phyloP scores from a whole-genome alignment of 1,284 basidiomycete species.

The Malassezia equina region DNA sequence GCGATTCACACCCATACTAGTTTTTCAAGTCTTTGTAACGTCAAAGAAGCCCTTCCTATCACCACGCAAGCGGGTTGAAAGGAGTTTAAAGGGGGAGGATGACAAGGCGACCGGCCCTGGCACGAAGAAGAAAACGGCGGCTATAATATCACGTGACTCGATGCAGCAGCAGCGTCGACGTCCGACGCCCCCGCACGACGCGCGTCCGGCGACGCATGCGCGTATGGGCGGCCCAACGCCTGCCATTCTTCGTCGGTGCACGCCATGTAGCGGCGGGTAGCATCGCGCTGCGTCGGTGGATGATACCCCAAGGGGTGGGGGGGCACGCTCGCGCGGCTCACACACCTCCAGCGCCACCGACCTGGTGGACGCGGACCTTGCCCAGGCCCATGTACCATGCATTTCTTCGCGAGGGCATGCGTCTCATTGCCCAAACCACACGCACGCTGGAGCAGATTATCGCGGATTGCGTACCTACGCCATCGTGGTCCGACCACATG shows the following conservation, averaged over 20 bases:
- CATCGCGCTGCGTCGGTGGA: background rate
- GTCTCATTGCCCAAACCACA: background rate
- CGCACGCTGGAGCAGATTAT: background rate
- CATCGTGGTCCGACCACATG: background rate
- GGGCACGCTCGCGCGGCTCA: background rate
- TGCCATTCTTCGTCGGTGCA: background rate
- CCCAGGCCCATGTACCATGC: background rate
- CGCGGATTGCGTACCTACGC: background rate
- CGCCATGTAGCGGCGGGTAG: background rate
- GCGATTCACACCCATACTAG: constrained; percentile 73
- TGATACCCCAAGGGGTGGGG: background rate
- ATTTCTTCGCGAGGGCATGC: background rate
- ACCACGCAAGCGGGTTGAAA: constrained; percentile 39
- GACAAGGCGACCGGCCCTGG: background rate
- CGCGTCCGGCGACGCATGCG: background rate
- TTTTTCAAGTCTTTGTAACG: background rate
- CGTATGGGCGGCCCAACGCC: background rate
- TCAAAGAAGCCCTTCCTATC: constrained; percentile 32
- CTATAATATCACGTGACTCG: constrained; percentile 2
- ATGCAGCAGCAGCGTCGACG: background rate
- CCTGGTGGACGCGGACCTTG: background rate
- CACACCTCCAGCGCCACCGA: background rate
- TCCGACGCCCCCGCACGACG: background rate
- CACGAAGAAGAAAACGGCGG: background rate
- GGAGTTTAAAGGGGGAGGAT: constrained; percentile 28